Base-by-base conservation (phyloP, 2,329 filamentous ascomycete genomes). In the Bipolaris zeicola region DNA sequence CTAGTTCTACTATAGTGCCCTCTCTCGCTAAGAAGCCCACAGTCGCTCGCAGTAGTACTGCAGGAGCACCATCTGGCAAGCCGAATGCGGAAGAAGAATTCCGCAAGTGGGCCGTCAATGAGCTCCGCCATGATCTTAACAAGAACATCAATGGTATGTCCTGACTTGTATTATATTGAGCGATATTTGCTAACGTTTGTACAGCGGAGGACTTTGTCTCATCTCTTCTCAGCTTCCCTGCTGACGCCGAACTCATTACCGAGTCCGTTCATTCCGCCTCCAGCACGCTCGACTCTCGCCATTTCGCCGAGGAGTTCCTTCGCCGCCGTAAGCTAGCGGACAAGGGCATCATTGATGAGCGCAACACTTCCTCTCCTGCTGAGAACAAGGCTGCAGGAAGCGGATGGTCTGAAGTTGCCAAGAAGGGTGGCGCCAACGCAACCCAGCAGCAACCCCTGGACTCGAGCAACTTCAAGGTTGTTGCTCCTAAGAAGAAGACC, bases 341-440 rank as follows among this genome's bases (percentile, higher is more conserved):
- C 66, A 95, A 93, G 80, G 95, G 95, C 37, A 85, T 97, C 38
- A 82, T 96, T 16, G 90, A 92, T 74, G 89, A 90, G 52, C 82
- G 86, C 14, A 78, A 80, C 34, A 84, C 79, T 52, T 83, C 86
- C 3, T 82, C 80, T 33, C 78, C 60, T 71, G 82, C 70, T 50
- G 76, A 69, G 59, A 80, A 75, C 62, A 76, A 73, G 51, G 68
- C 69, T 13, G 69, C 68, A 5, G 80, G 81, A 64, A 88, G 90
- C 52, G 94, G 94, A 18, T 99, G 95, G 95, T 96, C 85, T 67
- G 95, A 98, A 79, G 95, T 99, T 50, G 95, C 95, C 1, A 98
- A 98, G 87, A 97, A 97, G 83, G 89, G 90, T 92, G 83, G 89
- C 86, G 22, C 80, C 79, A 47, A 71, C 68, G 66, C 73, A 74